Percentiles rank a stretch among this genome's conserved stretches.
These are phyloP conservation scores for Theobroma cacao DNA, from an alignment of 345 rosid genomes.

Conservation along the genomic window DNA sequence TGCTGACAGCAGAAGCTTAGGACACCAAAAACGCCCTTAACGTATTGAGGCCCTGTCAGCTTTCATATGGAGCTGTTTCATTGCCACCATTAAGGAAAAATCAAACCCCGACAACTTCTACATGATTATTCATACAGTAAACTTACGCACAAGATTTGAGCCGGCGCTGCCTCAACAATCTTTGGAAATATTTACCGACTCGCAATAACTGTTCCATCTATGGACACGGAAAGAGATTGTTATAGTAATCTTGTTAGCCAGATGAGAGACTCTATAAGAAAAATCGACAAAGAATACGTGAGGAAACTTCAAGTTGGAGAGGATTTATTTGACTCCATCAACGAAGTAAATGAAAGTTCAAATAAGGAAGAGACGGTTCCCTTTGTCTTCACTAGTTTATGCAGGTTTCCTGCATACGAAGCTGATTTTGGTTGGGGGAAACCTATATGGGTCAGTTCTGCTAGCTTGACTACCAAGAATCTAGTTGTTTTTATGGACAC, in stretches of 20 bases:
- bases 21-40: too few species aligned
- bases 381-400: neutral
- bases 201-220: neutral
- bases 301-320: neutral
- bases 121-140: slow-evolving; percentile 23
- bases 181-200: neutral
- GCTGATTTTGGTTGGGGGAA: slow-evolving; percentile 11
- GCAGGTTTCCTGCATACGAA: too few species aligned
- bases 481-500: too few species aligned
- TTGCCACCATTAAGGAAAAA: neutral
- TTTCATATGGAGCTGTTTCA: neutral
- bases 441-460: neutral
- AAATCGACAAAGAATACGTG: neutral
- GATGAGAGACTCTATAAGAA: neutral
- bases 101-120: neutral
- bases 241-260: neutral
- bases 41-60: slow-evolving; percentile 17
- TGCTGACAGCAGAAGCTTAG: too few species aligned
- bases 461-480: neutral
- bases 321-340: neutral
- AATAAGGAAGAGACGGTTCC: neutral
- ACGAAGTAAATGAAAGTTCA: neutral
- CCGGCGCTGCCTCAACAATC: neutral
- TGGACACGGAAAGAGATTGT: neutral
- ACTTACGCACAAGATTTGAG: slow-evolving; percentile 23